Evolutionary conservation across 139 green algal genomes (phyloP).

Genomic region (Coccomyxa sp.): DNA sequence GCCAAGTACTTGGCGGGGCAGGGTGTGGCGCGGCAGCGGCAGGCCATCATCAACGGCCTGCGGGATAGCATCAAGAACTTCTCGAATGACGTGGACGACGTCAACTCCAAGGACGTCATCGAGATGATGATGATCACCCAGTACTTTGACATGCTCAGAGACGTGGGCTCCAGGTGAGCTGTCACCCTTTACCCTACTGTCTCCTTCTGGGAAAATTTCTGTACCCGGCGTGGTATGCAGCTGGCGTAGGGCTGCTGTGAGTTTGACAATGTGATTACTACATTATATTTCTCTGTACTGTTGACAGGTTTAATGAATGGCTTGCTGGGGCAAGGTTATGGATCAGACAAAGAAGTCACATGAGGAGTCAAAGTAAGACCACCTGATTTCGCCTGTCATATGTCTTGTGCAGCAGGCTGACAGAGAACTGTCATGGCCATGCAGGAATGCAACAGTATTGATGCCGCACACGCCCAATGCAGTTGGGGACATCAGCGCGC

Average conservation of each 20-base stretch:
- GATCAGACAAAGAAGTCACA: background rate
- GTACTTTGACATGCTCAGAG: slow-evolving; percentile 93
- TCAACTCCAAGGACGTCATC: slow-evolving; percentile 69
- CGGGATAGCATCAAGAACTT: slow-evolving; percentile 84
- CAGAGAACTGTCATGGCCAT: background rate
- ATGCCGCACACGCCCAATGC: slow-evolving; percentile 62
- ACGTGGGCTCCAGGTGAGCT: slow-evolving; percentile 72
- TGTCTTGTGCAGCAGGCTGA: background rate
- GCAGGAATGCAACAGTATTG: slow-evolving; percentile 65
- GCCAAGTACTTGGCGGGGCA: slow-evolving; percentile 85
- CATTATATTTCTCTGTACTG: background rate
- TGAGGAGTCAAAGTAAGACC: background rate
- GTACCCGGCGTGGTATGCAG: background rate
- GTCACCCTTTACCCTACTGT: slow-evolving; percentile 51
- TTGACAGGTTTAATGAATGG: background rate
- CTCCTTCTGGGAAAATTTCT: background rate
- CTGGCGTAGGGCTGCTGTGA: background rate
- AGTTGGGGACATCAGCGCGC: slow-evolving; percentile 56
- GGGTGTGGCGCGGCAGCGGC: slow-evolving; percentile 70
- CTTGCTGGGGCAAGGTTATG: background rate
- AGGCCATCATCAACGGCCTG: slow-evolving; percentile 90
- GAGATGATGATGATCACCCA: slow-evolving; percentile 69
- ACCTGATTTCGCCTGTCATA: too few relatives aligned
- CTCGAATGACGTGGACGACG: slow-evolving; percentile 38
- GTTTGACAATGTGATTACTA: background rate